phyloP scores from a whole-genome alignment of 148 eudicot genomes.

The Dysphania ambrosioides region DNA sequence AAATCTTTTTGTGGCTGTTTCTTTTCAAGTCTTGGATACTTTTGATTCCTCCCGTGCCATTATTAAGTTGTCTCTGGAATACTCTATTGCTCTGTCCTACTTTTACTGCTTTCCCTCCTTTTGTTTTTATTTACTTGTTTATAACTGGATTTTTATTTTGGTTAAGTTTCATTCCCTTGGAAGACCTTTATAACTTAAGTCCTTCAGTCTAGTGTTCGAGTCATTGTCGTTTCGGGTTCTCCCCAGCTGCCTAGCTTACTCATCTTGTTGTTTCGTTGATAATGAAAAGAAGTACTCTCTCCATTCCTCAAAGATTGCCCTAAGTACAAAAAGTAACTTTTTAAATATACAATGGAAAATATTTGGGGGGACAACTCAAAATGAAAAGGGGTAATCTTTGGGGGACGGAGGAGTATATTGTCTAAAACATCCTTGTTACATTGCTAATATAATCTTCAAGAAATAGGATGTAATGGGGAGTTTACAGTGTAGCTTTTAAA shows the following conservation, averaged over 20 bases:
- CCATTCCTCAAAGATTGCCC: too few species aligned
- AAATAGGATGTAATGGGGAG: background rate
- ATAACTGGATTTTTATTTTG: background rate
- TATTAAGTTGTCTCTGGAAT: background rate
- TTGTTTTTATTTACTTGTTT: background rate
- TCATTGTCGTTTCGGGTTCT: background rate
- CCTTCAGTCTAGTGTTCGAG: background rate
- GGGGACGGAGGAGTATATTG: background rate
- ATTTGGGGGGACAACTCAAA: too few species aligned
- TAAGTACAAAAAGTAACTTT: too few species aligned
- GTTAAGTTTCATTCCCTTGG: background rate
- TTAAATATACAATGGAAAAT: too few species aligned
- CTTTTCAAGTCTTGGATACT: conserved; percentile 4
- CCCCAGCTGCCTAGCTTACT: background rate
- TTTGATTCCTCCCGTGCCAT: background rate
- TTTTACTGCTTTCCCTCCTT: background rate
- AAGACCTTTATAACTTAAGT: background rate
- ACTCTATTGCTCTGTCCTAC: background rate
- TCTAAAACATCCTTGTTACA: background rate
- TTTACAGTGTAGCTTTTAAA: background rate
- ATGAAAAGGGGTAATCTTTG: too few species aligned
- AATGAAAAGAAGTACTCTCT: too few species aligned
- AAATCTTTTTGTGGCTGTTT: background rate
- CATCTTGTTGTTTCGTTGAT: background rate
- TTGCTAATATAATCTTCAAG: background rate